Evolutionary conservation across 2,329 filamentous ascomycete species (phyloP).

Genomic region (Setomelanomma holmii): DNA sequence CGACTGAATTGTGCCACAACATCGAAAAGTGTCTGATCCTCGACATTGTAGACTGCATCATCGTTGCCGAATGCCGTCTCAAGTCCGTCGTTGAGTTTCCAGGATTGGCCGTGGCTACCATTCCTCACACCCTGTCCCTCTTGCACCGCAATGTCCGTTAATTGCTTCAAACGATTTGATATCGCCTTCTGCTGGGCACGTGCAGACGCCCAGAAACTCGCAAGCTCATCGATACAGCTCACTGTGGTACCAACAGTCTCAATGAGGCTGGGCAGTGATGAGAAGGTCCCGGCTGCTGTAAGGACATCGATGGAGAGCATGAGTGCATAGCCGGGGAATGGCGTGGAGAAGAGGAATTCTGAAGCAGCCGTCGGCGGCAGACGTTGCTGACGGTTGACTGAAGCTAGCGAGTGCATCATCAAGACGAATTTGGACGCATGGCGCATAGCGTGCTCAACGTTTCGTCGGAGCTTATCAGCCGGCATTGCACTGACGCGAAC

Average conservation of each 20-base stretch:
- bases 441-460: slow-evolving; percentile 38
- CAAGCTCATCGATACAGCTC: slow-evolving; percentile 63
- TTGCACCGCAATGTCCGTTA: slow-evolving; percentile 51
- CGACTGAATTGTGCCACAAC: slow-evolving; percentile 31
- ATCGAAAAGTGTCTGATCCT: slow-evolving; percentile 38
- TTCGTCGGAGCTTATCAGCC: slow-evolving; percentile 37
- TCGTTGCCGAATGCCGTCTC: slow-evolving; percentile 53
- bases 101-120: slow-evolving; percentile 42
- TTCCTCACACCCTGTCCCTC: slow-evolving; percentile 40
- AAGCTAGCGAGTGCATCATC: slow-evolving; percentile 43
- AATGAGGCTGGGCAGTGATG: slow-evolving; percentile 59
- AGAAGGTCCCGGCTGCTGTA: slow-evolving; percentile 61
- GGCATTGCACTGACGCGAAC: slow-evolving; percentile 41
- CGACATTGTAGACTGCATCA: slow-evolving; percentile 53
- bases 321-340: slow-evolving; percentile 68
- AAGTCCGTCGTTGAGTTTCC: slow-evolving; percentile 46
- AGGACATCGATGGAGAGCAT: slow-evolving; percentile 72
- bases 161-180: slow-evolving; percentile 53
- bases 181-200: slow-evolving; percentile 60
- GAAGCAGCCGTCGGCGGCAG: slow-evolving; percentile 29
- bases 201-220: slow-evolving; percentile 66
- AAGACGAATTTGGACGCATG: slow-evolving; percentile 39
- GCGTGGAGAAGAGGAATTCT: slow-evolving; percentile 57
- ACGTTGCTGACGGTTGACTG: slow-evolving; percentile 34
- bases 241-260: slow-evolving; percentile 62